Evolutionary conservation across 441 rosid species (phyloP), one percentile per base, ranked within the genome.

Genomic region (Eruca vesicaria): DNA sequence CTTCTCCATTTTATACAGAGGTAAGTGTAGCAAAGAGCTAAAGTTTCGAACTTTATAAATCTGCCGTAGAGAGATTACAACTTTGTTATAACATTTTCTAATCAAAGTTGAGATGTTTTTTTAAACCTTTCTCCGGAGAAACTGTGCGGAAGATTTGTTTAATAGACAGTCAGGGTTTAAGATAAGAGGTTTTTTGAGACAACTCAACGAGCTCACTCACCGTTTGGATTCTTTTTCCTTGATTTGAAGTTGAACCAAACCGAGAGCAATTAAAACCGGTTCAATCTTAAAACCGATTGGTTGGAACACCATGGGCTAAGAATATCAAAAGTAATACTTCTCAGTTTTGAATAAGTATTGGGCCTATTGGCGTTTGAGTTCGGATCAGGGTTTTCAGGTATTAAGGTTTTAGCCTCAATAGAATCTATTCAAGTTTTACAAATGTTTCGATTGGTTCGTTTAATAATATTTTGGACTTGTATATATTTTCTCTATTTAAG

Each of bases 71-170:
- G 26, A 31, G 3, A 16, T 32, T 32, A 61, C 43, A 63, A 12
- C 12, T 66, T 23, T 2, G 20, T n/a, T n/a, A n/a, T n/a, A 35
- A 48, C 66, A 38, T 6, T 75, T 50, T 28, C 59, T 48, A 35
- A 77, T 41, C 36, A 61, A 73, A 63, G 48, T 7, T 69, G n/a
- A 59, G 50, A 57, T 31, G 31, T 74, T 33, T 56, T 0, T 12
- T n/a, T n/a, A n/a, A 32, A 96, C 99, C 99, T 93, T 84, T 93
- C 99, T 12, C n/a, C 98, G 93, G 63, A 93, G 97, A 84, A 89
- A 96, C 78, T 89, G 91, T 74, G 94, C 90, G 70, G 90, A 90
- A 31, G 57, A 19, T 29, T 52, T 73, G 77, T 64, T 21, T 5
- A 8, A 55, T 55, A 21, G 3, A n/a, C 6, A 14, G 33, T 58